Percentiles rank a stretch among this genome's conserved stretches.
Evolutionary conservation across 164 flowering plant genomes (phyloP).

Genomic region (Vitis vinifera): ASM3070453v1 NC_081819.1:13031001-13031500

Average conservation of each 20-base stretch:
- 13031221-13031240: neutral
- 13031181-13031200: neutral
- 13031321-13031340: constrained; percentile 98
- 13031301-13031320: constrained; percentile 97
- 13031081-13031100: too few relatives aligned
- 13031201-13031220: neutral
- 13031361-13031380: constrained; percentile 98
- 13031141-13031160: neutral
- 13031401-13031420: constrained; percentile 62
- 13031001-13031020: too few relatives aligned
- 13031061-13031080: too few relatives aligned
- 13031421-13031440: constrained; percentile 93
- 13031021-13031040: too few relatives aligned
- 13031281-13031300: constrained; percentile 94
- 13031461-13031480: neutral
- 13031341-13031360: constrained; percentile 99
- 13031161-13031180: neutral
- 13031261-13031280: constrained; percentile 99
- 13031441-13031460: neutral
- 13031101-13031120: neutral
- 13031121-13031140: neutral
- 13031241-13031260: constrained; percentile 86
- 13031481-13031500: neutral
- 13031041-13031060: too few relatives aligned
- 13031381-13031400: constrained; percentile 88